These are phyloP conservation scores for Curvularia verruculosa DNA, from an alignment of 2,329 filamentous ascomycete genomes.

Conservation along the genomic window DNA sequence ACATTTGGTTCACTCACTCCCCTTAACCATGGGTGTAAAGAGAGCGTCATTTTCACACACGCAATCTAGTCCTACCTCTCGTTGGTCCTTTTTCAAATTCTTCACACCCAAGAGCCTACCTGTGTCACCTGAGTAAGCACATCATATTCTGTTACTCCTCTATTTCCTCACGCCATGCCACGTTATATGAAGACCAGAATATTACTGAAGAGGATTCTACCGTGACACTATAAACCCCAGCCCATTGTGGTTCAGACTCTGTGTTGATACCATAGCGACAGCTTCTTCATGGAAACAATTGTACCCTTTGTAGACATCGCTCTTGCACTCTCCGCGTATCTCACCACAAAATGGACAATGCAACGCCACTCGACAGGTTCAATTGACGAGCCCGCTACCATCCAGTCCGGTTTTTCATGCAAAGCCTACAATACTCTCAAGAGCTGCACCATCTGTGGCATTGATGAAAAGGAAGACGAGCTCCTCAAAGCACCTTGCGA, in stretches of 20 bases:
- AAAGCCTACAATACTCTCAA: slow-evolving; percentile 10
- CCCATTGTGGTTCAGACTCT: background rate
- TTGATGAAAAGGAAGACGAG: slow-evolving; percentile 23
- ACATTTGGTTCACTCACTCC: background rate
- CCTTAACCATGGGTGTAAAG: background rate
- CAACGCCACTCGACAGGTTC: background rate
- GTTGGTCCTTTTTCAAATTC: background rate
- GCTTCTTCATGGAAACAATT: background rate
- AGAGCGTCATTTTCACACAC: background rate
- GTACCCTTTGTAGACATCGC: background rate
- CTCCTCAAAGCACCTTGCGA: slow-evolving; percentile 28
- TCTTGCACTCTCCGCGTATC: background rate
- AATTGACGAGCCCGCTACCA: background rate
- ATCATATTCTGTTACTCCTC: background rate
- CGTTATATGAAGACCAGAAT: background rate
- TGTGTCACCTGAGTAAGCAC: background rate
- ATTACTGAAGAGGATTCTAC: background rate
- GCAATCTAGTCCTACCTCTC: background rate
- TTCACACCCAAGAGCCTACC: background rate
- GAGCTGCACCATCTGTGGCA: slow-evolving; percentile 33
- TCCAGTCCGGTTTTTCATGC: background rate
- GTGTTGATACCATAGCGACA: background rate
- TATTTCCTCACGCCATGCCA: background rate
- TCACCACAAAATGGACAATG: background rate
- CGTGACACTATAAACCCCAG: background rate